Percentiles rank a stretch among this genome's conserved stretches.
These are phyloP conservation scores for Amylostereum chailletii DNA, from an alignment of 1,284 basidiomycete genomes.

Conservation along the genomic window DNA sequence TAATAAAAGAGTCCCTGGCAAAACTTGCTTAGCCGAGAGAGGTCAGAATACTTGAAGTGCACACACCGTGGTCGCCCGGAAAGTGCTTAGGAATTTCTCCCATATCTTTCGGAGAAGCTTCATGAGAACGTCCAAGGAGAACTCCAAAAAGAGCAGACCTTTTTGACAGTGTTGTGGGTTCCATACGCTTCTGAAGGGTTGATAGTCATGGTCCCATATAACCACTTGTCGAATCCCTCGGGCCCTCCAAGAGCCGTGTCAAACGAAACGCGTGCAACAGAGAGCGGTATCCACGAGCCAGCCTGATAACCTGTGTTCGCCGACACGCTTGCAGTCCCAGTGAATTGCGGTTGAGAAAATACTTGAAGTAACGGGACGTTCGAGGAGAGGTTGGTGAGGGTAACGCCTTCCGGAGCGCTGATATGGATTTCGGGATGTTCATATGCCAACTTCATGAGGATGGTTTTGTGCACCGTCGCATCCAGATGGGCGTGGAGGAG, in stretches of 20 bases:
- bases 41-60: not conserved
- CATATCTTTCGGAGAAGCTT: slow-evolving; percentile 45
- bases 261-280: slow-evolving; percentile 45
- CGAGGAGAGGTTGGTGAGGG: slow-evolving; percentile 26
- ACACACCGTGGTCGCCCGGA: slow-evolving; percentile 26
- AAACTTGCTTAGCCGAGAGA: not conserved
- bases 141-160: slow-evolving; percentile 28
- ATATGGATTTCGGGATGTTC: slow-evolving; percentile 52
- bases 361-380: slow-evolving; percentile 43
- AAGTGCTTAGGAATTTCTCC: slow-evolving; percentile 54
- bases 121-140: not conserved
- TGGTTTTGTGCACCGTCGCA: slow-evolving; percentile 49
- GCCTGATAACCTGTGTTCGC: slow-evolving; percentile 36
- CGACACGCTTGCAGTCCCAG: slow-evolving; percentile 25
- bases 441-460: slow-evolving; percentile 44
- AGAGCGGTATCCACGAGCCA: slow-evolving; percentile 44
- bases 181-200: slow-evolving; percentile 61
- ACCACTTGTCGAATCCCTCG: slow-evolving; percentile 61
- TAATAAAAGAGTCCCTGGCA: slow-evolving; percentile 45
- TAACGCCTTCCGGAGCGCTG: slow-evolving; percentile 29
- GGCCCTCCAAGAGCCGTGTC: slow-evolving; percentile 42
- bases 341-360: slow-evolving; percentile 27
- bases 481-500: slow-evolving; percentile 66
- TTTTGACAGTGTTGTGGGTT: slow-evolving; percentile 58
- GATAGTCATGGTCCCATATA: slow-evolving; percentile 48